These are phyloP conservation scores for Yarrowia osloensis DNA, from an alignment of 805 yeast genomes.

Conservation along the genomic window DNA sequence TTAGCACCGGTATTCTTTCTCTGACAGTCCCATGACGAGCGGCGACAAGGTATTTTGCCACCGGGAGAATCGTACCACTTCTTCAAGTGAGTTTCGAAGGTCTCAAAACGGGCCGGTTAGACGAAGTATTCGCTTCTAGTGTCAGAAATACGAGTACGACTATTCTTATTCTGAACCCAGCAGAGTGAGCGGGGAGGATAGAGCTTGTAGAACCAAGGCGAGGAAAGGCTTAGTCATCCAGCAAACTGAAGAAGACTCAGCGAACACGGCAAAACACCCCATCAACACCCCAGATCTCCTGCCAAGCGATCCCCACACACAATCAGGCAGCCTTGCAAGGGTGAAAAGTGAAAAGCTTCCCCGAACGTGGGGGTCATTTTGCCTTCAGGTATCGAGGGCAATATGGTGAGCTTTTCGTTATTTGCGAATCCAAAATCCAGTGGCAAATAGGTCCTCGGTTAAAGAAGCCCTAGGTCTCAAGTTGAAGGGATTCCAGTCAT, in stretches of 20 bases:
- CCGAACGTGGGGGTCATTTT: not conserved
- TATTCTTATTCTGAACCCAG: not conserved
- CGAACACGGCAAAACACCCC: too few relatives aligned
- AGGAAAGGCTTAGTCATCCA: too few relatives aligned
- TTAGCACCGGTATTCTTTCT: not conserved
- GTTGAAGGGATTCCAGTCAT: too few relatives aligned
- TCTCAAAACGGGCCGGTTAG: not conserved
- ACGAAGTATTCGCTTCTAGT: not conserved
- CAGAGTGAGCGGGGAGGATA: not conserved
- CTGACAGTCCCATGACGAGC: not conserved
- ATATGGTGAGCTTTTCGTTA: not conserved
- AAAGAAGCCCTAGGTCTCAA: not conserved
- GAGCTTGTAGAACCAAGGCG: too few relatives aligned
- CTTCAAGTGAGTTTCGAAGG: not conserved
- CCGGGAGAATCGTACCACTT: constrained; percentile 1
- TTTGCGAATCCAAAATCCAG: not conserved
- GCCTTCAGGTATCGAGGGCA: not conserved
- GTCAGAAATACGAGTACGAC: not conserved
- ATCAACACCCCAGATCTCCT: too few relatives aligned
- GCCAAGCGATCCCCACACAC: not conserved
- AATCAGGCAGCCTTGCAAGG: not conserved
- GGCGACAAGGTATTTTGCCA: not conserved
- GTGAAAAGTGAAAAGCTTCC: not conserved
- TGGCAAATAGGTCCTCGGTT: not conserved
- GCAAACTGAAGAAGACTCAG: too few relatives aligned